phyloP scores from a whole-genome alignment of 108 stramenopile species.

The Discostella pseudostelligera region DNA sequence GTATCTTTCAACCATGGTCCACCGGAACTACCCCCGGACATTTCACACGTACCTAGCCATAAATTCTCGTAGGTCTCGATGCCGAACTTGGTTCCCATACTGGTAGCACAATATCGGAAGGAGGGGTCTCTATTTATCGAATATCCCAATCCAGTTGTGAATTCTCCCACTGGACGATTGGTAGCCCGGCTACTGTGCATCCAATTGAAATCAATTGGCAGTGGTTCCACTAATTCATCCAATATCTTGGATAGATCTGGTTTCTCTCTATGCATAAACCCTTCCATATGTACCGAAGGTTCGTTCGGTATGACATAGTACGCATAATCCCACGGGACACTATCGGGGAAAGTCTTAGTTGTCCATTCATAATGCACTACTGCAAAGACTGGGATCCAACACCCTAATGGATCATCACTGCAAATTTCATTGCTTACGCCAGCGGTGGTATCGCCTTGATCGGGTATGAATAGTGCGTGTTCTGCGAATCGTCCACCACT shows the following conservation, averaged over 20 bases:
- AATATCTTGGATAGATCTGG: slow-evolving; percentile 16
- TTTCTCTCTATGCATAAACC: slow-evolving; percentile 16
- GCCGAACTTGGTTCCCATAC: slow-evolving; percentile 23
- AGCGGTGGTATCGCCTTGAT: slow-evolving; percentile 33
- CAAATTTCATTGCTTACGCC: slow-evolving; percentile 31
- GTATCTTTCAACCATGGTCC: slow-evolving; percentile 44
- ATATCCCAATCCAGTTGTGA: slow-evolving; percentile 38
- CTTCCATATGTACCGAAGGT: slow-evolving; percentile 14
- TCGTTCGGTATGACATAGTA: slow-evolving; percentile 35
- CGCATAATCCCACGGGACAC: slow-evolving; percentile 39
- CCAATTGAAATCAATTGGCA: slow-evolving; percentile 41
- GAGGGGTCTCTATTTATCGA: slow-evolving; percentile 38
- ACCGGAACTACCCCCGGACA: slow-evolving; percentile 37
- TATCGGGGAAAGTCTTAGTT: slow-evolving; percentile 20
- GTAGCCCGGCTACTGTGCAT: not conserved
- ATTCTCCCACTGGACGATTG: slow-evolving; percentile 3
- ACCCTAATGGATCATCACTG: slow-evolving; percentile 34
- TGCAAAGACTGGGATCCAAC: slow-evolving; percentile 41
- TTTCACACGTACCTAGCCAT: slow-evolving; percentile 34
- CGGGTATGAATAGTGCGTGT: slow-evolving; percentile 41
- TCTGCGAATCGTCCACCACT: slow-evolving; percentile 35
- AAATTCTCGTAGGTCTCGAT: slow-evolving; percentile 34
- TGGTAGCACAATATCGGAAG: slow-evolving; percentile 35
- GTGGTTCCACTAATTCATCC: slow-evolving; percentile 28
- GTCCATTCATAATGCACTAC: slow-evolving; percentile 44